Percentiles rank a stretch among this genome's conserved stretches.
Evolutionary conservation across 805 yeast genomes (phyloP).

Genomic region (Candida bentonensis): DNA sequence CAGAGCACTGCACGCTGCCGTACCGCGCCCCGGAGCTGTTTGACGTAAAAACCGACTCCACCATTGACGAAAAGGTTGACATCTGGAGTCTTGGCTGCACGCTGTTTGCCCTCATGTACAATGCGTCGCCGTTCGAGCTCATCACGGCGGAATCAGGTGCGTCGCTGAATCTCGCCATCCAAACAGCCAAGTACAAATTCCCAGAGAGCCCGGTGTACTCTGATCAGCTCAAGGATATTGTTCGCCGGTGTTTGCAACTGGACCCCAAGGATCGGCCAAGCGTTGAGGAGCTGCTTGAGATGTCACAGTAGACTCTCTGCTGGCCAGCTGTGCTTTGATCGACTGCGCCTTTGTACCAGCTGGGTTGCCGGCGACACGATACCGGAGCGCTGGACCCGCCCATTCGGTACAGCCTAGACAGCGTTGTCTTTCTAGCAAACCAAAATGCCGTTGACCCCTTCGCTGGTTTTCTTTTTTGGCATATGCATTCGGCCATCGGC

Average conservation of each 20-base stretch:
- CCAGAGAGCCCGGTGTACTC: conserved; percentile 44
- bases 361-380: too few species aligned
- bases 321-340: too few species aligned
- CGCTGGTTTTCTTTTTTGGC: too few species aligned
- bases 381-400: too few species aligned
- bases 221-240: conserved; percentile 38
- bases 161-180: conserved; percentile 60
- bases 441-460: too few species aligned
- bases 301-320: conserved; percentile 17
- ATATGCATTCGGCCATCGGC: too few species aligned
- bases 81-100: conserved; percentile 90
- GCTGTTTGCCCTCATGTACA: conserved; percentile 62
- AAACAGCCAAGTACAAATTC: conserved; percentile 46
- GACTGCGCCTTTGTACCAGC: too few species aligned
- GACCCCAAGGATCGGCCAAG: conserved; percentile 52
- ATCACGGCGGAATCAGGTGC: conserved; percentile 75
- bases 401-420: too few species aligned
- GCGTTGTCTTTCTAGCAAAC: too few species aligned
- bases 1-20: conserved; percentile 73
- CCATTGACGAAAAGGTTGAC: conserved; percentile 62
- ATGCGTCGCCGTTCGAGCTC: conserved; percentile 75
- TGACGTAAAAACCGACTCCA: conserved; percentile 55
- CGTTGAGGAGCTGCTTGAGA: conserved; percentile 38
- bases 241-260: conserved; percentile 45
- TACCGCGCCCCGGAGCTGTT: conserved; percentile 85